Conservation (phyloP, 306 rosid species). For the Quercus mongolica region DNA sequence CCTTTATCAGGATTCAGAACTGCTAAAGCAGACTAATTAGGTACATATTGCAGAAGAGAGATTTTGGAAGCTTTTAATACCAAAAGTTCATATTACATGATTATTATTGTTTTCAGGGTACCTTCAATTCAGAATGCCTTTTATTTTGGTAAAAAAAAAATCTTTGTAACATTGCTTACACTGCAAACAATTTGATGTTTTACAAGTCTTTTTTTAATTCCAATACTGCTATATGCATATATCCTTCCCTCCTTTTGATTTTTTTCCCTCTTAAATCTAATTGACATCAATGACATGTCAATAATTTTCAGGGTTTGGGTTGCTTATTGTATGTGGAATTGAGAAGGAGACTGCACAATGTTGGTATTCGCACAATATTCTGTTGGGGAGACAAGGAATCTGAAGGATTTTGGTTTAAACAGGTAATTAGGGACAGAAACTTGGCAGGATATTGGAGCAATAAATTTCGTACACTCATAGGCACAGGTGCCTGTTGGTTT, state of each 20-base stretch:
- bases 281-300: not conserved
- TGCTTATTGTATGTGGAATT: conserved; percentile 58
- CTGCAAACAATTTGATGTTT: not conserved
- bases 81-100: not conserved
- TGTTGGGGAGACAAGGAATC: conserved; percentile 98
- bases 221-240: not conserved
- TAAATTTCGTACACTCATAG: not conserved
- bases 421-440: conserved; percentile 38
- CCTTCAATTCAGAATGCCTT: conserved; percentile 1
- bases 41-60: not conserved
- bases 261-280: conserved; percentile 11
- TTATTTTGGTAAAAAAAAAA: not conserved
- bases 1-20: not conserved
- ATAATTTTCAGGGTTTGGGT: conserved; percentile 72
- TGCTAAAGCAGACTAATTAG: not conserved
- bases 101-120: conserved; percentile 10
- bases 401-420: conserved; percentile 89
- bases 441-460: conserved; percentile 14
- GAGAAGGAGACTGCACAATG: conserved; percentile 63
- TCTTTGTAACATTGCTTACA: not conserved
- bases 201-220: conserved; percentile 3
- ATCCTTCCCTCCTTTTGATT: not conserved
- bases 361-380: conserved; percentile 72
- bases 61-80: not conserved
- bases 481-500: not conserved